Percentiles rank a stretch among this genome's conserved stretches.
Conservation (phyloP, 805 yeast genomes). For the Ogataea angusta region DNA sequence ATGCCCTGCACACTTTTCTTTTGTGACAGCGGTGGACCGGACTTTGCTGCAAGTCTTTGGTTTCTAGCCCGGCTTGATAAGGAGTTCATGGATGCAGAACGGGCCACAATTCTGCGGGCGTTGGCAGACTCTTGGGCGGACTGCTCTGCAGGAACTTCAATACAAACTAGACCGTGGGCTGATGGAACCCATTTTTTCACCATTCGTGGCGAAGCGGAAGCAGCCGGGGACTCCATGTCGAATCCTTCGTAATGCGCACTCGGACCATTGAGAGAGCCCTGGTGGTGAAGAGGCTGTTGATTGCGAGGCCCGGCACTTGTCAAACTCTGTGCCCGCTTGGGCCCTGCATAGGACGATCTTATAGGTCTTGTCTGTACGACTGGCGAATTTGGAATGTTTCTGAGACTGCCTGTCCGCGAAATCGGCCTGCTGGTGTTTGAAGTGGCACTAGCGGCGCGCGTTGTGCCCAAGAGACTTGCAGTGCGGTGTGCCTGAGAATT, state of each 20-base stretch:
- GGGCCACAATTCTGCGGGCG: conserved; percentile 14
- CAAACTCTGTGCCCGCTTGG: conserved; percentile 23
- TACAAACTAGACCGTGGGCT: conserved; percentile 62
- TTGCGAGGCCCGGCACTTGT: conserved; percentile 6
- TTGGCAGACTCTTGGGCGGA: conserved; percentile 12
- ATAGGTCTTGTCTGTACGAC: conserved; percentile 8
- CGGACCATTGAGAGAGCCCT: conserved; percentile 17
- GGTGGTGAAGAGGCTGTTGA: conserved; percentile 14
- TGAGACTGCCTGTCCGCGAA: conserved; percentile 21
- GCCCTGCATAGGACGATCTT: conserved; percentile 5
- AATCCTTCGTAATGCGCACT: conserved; percentile 11
- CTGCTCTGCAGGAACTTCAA: conserved; percentile 59
- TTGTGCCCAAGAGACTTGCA: conserved; percentile 19
- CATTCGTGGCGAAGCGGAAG: conserved; percentile 36
- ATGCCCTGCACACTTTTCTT: conserved; percentile 23
- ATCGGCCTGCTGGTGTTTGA: conserved; percentile 9
- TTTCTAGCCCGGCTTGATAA: conserved; percentile 15
- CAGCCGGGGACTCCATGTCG: conserved; percentile 8
- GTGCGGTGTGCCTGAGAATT: conserved; percentile 16
- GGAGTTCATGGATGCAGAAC: conserved; percentile 26
- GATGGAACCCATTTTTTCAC: conserved; percentile 73
- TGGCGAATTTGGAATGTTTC: conserved; percentile 17
- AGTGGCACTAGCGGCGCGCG: conserved; percentile 25
- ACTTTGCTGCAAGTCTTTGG: conserved; percentile 5
- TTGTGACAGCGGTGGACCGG: conserved; percentile 9